Base-by-base conservation (phyloP, 2,329 filamentous ascomycete species). In the Pyrenophora graminea region DNA sequence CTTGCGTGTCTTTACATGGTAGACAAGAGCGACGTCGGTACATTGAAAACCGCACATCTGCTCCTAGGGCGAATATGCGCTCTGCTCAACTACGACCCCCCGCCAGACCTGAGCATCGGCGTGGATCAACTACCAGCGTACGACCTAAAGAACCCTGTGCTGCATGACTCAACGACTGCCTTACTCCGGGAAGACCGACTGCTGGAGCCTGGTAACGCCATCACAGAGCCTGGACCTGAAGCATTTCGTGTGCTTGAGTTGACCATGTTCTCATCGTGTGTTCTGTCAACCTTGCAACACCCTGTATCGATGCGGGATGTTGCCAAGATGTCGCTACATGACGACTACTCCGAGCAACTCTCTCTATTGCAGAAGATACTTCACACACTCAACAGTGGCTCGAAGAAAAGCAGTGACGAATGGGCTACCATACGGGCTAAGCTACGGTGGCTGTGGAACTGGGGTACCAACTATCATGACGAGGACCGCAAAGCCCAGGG, bases 401-500 rank as follows among this genome's bases (percentile, higher is more conserved):
- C 81, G 2, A 84, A 81, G 53, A 80, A 79, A 31, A 85, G 89
- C 45, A 85, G 89, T 52, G 79, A 79, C 30, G 58, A 70, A 34
- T 73, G 70, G 70, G 62, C 38, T 21, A 78, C 76, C 45, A 80
- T 82, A 10, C 80, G 88, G 50, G 81, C 81, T 36, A 85, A 87
- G 61, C 71, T 92, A 7, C 68, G 91, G 3, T 93, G 89, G 89
- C 77, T 93, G 25, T 84, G 85, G 66, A 81, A 82, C 63, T 92
- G 89, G 89, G 86, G 86, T 6, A 30, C 78, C 79, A 19, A 77
- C 82, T 52, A 74, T 58, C 67, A 74, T 41, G 73, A 73, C 30
- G 59, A 67, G 6, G 63, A 67, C 39, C 72, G 70, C 19, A 66
- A 64, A 17, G 76, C 73, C 21, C 74, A 75, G 32, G 82, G 86